Percentiles rank a stretch among this genome's conserved stretches.
Evolutionary conservation across 2,329 filamentous ascomycete genomes (phyloP).

Genomic region (Fusarium sp.): DNA sequence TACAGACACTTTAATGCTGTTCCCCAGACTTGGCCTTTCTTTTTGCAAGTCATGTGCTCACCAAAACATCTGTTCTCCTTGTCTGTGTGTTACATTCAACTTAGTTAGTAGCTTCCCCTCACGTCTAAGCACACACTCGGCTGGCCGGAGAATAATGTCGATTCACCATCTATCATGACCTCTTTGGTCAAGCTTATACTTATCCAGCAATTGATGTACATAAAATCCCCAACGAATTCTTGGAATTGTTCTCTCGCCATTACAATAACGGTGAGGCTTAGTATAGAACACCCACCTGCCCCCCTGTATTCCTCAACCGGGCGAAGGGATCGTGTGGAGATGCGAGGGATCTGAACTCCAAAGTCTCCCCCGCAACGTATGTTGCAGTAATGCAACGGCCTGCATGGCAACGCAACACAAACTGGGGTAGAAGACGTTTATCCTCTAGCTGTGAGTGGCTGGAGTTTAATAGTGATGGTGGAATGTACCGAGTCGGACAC

Average conservation of each 20-base stretch:
- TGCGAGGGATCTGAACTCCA: slow-evolving; percentile 31
- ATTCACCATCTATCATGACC: slow-evolving; percentile 2
- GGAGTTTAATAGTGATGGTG: slow-evolving; percentile 3
- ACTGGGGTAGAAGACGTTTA: slow-evolving; percentile 33
- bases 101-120: slow-evolving; percentile 20
- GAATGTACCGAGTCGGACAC: slow-evolving; percentile 20
- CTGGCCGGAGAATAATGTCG: slow-evolving; percentile 26
- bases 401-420: slow-evolving; percentile 4
- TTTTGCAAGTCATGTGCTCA: slow-evolving; percentile 8
- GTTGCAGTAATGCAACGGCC: not conserved
- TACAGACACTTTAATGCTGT: slow-evolving; percentile 4
- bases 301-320: slow-evolving; percentile 31
- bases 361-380: slow-evolving; percentile 43
- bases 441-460: slow-evolving; percentile 23
- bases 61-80: not conserved
- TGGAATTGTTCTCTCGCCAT: slow-evolving; percentile 6
- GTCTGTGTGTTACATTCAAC: slow-evolving; percentile 1
- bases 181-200: slow-evolving; percentile 11
- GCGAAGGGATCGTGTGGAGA: slow-evolving; percentile 48
- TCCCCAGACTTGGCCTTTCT: slow-evolving; percentile 22
- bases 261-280: slow-evolving; percentile 37
- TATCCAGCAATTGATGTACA: slow-evolving; percentile 9
- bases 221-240: slow-evolving; percentile 2
- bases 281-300: no score
- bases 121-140: not conserved